phyloP scores from a whole-genome alignment of 768 basidiomycete genomes.

The Trametes cinnabarina region DNA sequence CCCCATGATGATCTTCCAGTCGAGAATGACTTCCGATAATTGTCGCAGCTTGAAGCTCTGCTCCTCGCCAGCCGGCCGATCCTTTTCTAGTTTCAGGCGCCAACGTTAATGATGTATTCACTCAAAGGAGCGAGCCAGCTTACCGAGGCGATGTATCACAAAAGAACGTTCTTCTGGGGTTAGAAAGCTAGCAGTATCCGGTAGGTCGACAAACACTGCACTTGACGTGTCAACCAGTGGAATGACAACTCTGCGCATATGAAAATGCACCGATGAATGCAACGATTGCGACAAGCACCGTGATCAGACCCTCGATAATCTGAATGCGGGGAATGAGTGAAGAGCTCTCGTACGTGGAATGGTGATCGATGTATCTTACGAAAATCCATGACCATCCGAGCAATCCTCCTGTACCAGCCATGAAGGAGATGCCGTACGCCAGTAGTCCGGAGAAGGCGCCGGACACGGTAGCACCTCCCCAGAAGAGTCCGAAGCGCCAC shows the following conservation, averaged over 20 bases:
- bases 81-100: no score
- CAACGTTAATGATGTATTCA: no score
- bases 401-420: conserved; percentile 27
- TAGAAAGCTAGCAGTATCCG: conserved; percentile 54
- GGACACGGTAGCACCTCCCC: conserved; percentile 23
- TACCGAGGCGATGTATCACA: conserved; percentile 56
- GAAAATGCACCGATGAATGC: conserved; percentile 52
- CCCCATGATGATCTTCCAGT: conserved; percentile 68
- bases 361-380: conserved; percentile 5
- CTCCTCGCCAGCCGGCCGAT: conserved; percentile 55
- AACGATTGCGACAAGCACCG: conserved; percentile 53
- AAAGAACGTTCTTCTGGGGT: conserved; percentile 57
- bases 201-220: conserved; percentile 60
- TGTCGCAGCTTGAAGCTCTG: conserved; percentile 55
- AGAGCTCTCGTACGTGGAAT: no score
- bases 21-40: conserved; percentile 49
- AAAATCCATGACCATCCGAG: conserved; percentile 35
- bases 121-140: conserved; percentile 5
- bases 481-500: conserved; percentile 27
- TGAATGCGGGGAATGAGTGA: no score
- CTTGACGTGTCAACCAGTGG: no score
- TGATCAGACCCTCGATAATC: conserved; percentile 64
- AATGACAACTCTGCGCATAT: not conserved
- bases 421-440: conserved; percentile 35
- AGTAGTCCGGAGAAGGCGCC: conserved; percentile 30